Conservation (phyloP, 2,329 filamentous ascomycete species). For the Alternaria gaisen region DNA sequence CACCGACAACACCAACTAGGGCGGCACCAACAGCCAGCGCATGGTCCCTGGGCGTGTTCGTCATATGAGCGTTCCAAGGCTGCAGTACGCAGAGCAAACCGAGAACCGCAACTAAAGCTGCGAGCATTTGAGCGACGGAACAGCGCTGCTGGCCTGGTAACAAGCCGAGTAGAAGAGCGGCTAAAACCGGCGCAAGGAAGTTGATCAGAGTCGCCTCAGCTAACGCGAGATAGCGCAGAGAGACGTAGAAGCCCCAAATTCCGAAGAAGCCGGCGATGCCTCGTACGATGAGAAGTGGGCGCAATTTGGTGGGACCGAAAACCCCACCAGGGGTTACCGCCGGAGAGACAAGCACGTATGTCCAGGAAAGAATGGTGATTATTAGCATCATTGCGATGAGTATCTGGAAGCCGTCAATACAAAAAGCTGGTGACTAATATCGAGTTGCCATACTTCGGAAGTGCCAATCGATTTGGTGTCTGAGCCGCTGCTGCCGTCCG, state of each 20-base stretch:
- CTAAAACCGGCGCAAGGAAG: neutral
- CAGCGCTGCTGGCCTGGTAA: constrained; percentile 3
- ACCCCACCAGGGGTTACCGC: neutral
- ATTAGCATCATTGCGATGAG: constrained; percentile 1
- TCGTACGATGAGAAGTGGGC: neutral
- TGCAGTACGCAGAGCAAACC: neutral
- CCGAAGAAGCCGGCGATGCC: constrained; percentile 3
- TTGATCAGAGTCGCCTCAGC: constrained; percentile 3
- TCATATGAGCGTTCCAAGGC: neutral
- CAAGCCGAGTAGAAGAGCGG: constrained; percentile 1
- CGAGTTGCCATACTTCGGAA: neutral
- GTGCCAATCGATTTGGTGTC: neutral
- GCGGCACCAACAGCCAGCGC: neutral
- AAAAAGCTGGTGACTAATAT: neutral
- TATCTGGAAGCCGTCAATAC: neutral
- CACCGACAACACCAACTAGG: neutral
- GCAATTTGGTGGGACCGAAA: neutral
- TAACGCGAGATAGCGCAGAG: neutral
- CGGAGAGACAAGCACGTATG: neutral
- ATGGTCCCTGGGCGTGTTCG: neutral
- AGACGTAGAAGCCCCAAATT: constrained; percentile 2
- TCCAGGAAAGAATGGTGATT: neutral
- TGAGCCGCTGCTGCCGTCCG: neutral
- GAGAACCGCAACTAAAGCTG: neutral
- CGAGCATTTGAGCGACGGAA: neutral